Conservation (phyloP, 148 eudicot genomes). For the Diospyros kaki region DNA sequence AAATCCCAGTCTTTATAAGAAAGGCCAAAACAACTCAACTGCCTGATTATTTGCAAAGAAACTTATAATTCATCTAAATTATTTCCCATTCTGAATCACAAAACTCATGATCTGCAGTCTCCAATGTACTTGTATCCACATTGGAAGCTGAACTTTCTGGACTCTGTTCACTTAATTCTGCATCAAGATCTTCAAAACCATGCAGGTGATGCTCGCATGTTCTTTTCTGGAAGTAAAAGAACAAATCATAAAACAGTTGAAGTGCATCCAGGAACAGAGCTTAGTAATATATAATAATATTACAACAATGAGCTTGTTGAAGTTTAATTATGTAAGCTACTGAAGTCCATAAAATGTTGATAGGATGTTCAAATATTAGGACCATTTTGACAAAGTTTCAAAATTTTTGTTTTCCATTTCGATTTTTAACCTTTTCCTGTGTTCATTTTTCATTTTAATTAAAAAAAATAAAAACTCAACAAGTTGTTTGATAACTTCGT, state of each 20-base stretch:
- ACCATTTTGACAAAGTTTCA: too few relatives aligned
- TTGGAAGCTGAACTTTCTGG: background rate
- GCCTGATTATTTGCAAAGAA: background rate
- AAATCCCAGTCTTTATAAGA: background rate
- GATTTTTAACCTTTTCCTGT: too few relatives aligned
- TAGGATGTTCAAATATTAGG: too few relatives aligned
- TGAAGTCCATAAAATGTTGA: too few relatives aligned
- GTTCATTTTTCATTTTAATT: too few relatives aligned
- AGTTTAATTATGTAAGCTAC: too few relatives aligned
- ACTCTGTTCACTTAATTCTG: background rate
- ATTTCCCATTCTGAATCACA: conserved; percentile 18
- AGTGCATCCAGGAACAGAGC: background rate
- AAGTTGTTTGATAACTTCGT: too few relatives aligned
- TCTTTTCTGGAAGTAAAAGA: conserved; percentile 8
- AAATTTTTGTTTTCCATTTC: too few relatives aligned
- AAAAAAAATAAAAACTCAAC: too few relatives aligned
- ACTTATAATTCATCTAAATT: background rate
- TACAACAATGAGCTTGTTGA: background rate
- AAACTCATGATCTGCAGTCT: background rate
- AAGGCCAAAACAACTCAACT: background rate
- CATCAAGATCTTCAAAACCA: background rate
- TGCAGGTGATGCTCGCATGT: background rate
- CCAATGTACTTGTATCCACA: background rate
- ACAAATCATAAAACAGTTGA: background rate
- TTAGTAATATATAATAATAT: background rate